Evolutionary conservation across 192 early-diverging fungal species (phyloP), one percentile per base, ranked within the genome.

Genomic region (Pilobolus umbonatus): DNA sequence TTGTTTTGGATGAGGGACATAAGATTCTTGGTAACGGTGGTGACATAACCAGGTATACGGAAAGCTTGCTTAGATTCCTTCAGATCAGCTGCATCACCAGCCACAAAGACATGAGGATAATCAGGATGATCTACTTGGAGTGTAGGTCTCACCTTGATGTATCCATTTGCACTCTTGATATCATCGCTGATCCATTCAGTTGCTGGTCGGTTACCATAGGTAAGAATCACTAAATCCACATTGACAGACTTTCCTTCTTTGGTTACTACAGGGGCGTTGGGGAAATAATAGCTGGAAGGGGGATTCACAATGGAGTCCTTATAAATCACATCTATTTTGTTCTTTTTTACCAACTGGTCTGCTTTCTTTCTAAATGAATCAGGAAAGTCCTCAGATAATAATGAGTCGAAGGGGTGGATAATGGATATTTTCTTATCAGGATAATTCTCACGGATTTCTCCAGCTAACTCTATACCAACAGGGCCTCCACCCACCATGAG

Each of bases 401-500:
- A 57, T 31, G 62, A 51, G 10, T 65, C 47, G 15, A 54, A 44
- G 0, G 56, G 43, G 44, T 80, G 78, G 1, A 76, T 71, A 42
- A 84, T 26, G 0, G 75, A 80, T 19, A 84, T 29, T 19, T 49
- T 60, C 50, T 81, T 84, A 10, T 44, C 54, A 1, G 59, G 36
- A 44, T 77, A 79, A 5, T 38, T 48, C 0, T 62, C 63, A 6
- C 66, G 71, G 25, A 86, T 73, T 64, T 76, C 82, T 4, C 82
- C 82, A 8, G 80, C 80, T 1, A 80, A 59, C 56, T 86, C 73
- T 38, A 84, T 68, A 14, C 84, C 84, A 4, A 81, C 78, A 4
- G 82, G 68, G 2, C 84, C 84, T 28, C 82, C 84, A 43, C 84
- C 84, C 15, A 84, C 55, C 36, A 86, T 75, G 8, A 86, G 49